Conservation (phyloP, 805 yeast genomes). For the Candida pseudoglaebosa region DNA sequence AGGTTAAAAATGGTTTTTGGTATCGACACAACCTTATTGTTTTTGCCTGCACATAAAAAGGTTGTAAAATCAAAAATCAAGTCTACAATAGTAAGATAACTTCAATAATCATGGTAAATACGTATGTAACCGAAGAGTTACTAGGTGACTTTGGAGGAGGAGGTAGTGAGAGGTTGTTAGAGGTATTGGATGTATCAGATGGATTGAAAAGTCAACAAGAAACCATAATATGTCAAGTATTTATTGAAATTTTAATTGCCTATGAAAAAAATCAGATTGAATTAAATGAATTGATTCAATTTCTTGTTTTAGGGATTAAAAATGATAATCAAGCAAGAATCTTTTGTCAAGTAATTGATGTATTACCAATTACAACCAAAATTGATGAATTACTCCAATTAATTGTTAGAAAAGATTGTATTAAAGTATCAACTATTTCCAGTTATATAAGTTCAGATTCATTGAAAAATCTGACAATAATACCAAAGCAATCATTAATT, state of each 20-base stretch:
- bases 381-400: conserved; percentile 19
- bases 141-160: conserved; percentile 25
- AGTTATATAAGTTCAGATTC: conserved; percentile 25
- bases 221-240: conserved; percentile 21
- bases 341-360: conserved; percentile 37
- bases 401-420: conserved; percentile 19
- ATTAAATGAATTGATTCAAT: conserved; percentile 15
- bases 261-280: conserved; percentile 18
- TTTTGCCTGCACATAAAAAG: no score
- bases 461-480: conserved; percentile 22
- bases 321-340: conserved; percentile 28
- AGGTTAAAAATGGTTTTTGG: no score
- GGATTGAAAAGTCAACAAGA: conserved; percentile 14
- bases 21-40: no score
- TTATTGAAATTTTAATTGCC: conserved; percentile 30
- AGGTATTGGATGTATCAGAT: conserved; percentile 25
- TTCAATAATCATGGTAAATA: conserved; percentile 13
- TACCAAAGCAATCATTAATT: conserved; percentile 31
- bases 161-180: conserved; percentile 31
- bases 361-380: conserved; percentile 27
- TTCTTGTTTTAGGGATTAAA: conserved; percentile 25
- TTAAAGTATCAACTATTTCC: conserved; percentile 31
- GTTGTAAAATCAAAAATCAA: no score
- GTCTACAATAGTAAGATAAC: no score
- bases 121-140: conserved; percentile 29